phyloP scores from a whole-genome alignment of 2,329 filamentous ascomycete species.

The Colletotrichum sp. region DNA sequence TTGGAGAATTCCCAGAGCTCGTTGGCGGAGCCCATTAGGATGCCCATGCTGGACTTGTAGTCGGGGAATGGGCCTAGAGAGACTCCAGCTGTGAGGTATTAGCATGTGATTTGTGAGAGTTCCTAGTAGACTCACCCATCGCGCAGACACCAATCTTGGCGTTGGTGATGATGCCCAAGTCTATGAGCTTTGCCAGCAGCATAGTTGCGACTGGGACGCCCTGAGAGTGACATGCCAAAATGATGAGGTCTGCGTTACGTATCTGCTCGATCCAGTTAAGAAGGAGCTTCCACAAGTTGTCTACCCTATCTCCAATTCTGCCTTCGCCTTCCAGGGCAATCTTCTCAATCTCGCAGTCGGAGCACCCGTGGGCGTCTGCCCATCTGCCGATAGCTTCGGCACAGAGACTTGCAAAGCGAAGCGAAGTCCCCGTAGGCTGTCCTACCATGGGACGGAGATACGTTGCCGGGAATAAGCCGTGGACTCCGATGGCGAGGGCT shows the following conservation, averaged over 20 bases:
- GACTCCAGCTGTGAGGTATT: conserved; percentile 70
- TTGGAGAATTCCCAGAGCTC: conserved; percentile 95
- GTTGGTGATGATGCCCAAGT: conserved; percentile 81
- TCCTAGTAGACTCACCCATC: conserved; percentile 53
- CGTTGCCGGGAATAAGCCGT: conserved; percentile 90
- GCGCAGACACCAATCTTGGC: conserved; percentile 86
- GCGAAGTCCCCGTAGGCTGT: conserved; percentile 92
- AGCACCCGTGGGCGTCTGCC: conserved; percentile 75
- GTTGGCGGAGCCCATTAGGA: conserved; percentile 87
- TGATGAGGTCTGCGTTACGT: conserved; percentile 83
- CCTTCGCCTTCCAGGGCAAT: conserved; percentile 95
- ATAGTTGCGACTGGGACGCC: conserved; percentile 94
- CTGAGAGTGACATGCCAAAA: conserved; percentile 95
- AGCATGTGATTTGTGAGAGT: neutral
- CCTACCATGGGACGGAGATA: conserved; percentile 90
- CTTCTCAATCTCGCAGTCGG: conserved; percentile 85
- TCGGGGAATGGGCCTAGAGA: conserved; percentile 92
- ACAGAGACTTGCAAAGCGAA: conserved; percentile 88
- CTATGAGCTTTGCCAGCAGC: conserved; percentile 89
- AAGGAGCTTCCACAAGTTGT: conserved; percentile 91
- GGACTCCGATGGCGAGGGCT: conserved; percentile 91
- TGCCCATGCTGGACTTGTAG: conserved; percentile 85
- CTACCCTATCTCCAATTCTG: conserved; percentile 86
- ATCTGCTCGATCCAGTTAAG: conserved; percentile 95
- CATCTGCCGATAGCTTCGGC: conserved; percentile 85